Percentiles rank a stretch among this genome's conserved stretches.
Evolutionary conservation across 2,329 filamentous ascomycete genomes (phyloP).

Genomic region (Laburnicola sp.): DNA sequence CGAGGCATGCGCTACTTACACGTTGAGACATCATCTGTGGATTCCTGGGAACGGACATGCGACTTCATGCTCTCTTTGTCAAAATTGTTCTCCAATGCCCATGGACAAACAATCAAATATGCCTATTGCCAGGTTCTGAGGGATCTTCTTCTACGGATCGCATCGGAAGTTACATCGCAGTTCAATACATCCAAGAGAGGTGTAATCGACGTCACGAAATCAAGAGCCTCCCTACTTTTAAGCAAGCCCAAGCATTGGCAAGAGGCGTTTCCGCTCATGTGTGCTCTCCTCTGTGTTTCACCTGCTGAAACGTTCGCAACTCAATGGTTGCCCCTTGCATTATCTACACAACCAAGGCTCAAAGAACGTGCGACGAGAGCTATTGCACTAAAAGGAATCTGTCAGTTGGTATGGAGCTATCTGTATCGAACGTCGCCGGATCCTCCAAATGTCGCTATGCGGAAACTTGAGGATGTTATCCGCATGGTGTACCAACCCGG

Average conservation of each 20-base stretch:
- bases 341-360: slow-evolving; percentile 75
- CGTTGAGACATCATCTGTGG: slow-evolving; percentile 71
- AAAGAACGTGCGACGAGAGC: slow-evolving; percentile 81
- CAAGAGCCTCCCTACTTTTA: slow-evolving; percentile 80
- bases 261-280: slow-evolving; percentile 83
- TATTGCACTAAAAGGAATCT: slow-evolving; percentile 84
- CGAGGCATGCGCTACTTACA: slow-evolving; percentile 89
- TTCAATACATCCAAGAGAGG: slow-evolving; percentile 80
- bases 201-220: slow-evolving; percentile 76
- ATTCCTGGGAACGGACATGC: slow-evolving; percentile 82
- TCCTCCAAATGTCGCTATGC: slow-evolving; percentile 64
- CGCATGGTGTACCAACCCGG: slow-evolving; percentile 79
- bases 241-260: slow-evolving; percentile 91
- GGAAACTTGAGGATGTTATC: slow-evolving; percentile 88
- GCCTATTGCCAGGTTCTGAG: slow-evolving; percentile 93
- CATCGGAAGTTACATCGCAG: slow-evolving; percentile 76
- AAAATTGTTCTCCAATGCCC: slow-evolving; percentile 78
- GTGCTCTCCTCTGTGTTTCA: slow-evolving; percentile 84
- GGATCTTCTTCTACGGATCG: slow-evolving; percentile 81
- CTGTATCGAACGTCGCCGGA: slow-evolving; percentile 78
- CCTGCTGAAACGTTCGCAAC: slow-evolving; percentile 78
- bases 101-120: slow-evolving; percentile 87
- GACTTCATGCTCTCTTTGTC: slow-evolving; percentile 83
- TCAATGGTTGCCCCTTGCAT: slow-evolving; percentile 83
- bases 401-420: slow-evolving; percentile 91